Conservation (phyloP, 495 filamentous ascomycete genomes). For the Talaromyces nanjingensis region DNA sequence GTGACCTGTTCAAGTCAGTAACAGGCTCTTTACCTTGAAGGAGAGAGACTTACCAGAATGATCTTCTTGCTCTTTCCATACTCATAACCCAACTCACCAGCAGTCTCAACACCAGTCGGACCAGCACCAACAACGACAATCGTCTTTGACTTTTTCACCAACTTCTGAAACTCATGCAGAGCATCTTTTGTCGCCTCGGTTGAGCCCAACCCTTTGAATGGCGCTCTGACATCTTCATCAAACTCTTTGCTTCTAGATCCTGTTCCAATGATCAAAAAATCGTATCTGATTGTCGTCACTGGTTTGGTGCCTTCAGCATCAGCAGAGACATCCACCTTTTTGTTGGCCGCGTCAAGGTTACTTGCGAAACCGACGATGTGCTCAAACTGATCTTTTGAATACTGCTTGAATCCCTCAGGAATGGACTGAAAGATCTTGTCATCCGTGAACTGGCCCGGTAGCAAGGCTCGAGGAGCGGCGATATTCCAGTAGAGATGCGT, state of each 20-base stretch:
- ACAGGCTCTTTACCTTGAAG: too few species aligned
- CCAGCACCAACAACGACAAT: conserved; percentile 41
- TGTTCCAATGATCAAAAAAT: conserved; percentile 38
- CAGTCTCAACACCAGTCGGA: conserved; percentile 36
- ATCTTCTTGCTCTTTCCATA: conserved; percentile 17
- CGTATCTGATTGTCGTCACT: conserved; percentile 22
- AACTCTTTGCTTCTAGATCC: conserved; percentile 25
- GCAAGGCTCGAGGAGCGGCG: conserved; percentile 39
- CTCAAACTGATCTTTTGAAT: conserved; percentile 23
- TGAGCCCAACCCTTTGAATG: conserved; percentile 28
- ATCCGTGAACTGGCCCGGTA: conserved; percentile 36
- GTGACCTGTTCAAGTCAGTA: conserved; percentile 1
- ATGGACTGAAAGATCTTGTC: conserved; percentile 42
- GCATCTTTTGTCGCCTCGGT: conserved; percentile 38
- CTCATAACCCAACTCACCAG: conserved; percentile 34
- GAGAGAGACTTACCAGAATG: background rate
- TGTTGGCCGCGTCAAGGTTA: conserved; percentile 20
- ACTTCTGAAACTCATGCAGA: conserved; percentile 27
- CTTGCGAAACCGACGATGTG: conserved; percentile 33
- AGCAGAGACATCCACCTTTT: conserved; percentile 20
- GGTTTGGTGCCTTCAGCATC: background rate
- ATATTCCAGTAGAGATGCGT: conserved; percentile 36
- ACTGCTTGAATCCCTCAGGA: conserved; percentile 29
- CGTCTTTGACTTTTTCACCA: conserved; percentile 27
- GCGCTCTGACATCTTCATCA: conserved; percentile 10